Base-by-base conservation (phyloP, 345 rosid species). In the Excoecaria agallocha region DNA sequence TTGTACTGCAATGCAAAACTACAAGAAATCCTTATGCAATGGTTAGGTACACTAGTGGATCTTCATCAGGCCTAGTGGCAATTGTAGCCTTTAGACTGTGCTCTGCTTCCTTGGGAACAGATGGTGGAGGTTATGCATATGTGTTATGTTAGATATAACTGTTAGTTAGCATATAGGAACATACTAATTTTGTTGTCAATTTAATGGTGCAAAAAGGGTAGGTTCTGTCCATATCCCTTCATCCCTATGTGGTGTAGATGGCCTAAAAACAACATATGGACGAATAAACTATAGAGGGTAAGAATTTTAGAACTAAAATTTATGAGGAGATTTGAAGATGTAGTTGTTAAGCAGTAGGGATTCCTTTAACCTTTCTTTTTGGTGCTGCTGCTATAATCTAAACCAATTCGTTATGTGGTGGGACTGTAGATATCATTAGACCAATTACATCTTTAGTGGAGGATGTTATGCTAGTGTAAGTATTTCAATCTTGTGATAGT, bases 51-150 rank as follows among this genome's bases (percentile, higher is more conserved):
- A 91, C 98, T 1, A 96, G 98, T 20, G 98, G 98, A 84, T 93
- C 98, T 76, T 93, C 98, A 72, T 91, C 98, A 15, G 98, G 98
- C 63, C 89, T 96, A 62, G 96, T 93, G 76, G 98, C 98, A 74
- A 81, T 93, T 77, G 96, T 93, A 56, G 96, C 96, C 81, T 82
- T 93, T 66, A 96, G 98, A 80, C 46, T 93, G 71, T 91, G 98
- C 84, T 88, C 98, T 73, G 98, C 96, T 86, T 88, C 96, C 77
- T 86, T 93, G 59, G 98, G 98, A 81, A 89, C 98, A 75, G 98
- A 93, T 77, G 98, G 96, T 68, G 98, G 98, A 93, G 98, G 96
- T 93, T 84, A 86, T 73, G 69, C 45, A 58, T 66, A n/a, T n/a
- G 66, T 83, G 39, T 56, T 73, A 65, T 65, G 15, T 64, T 78